These are phyloP conservation scores for Lumnitzera racemosa DNA, from an alignment of 345 rosid genomes.

Conservation along the genomic window DNA sequence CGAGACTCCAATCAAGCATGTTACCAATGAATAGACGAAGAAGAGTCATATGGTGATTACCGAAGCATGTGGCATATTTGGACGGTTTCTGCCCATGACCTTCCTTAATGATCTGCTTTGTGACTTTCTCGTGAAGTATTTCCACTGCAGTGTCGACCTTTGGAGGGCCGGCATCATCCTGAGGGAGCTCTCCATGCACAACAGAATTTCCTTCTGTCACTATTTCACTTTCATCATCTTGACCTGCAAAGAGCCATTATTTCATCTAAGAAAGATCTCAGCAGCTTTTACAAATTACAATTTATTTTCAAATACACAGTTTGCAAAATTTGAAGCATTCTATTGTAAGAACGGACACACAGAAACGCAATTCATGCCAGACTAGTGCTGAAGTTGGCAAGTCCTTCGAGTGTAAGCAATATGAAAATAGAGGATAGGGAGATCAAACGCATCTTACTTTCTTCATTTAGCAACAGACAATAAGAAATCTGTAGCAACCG, in stretches of 20 bases:
- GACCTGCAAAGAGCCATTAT: slow-evolving; percentile 7
- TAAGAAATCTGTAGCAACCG: too few relatives aligned
- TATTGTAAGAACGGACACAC: too few relatives aligned
- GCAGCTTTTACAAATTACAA: too few relatives aligned
- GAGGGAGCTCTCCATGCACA: slow-evolving; percentile 54
- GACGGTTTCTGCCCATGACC: slow-evolving; percentile 89
- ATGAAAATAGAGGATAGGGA: too few relatives aligned
- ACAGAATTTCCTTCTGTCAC: slow-evolving; percentile 45
- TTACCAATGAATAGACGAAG: background rate
- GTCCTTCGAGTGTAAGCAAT: too few relatives aligned
- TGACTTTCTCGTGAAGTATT: slow-evolving; percentile 73
- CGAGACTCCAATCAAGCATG: background rate
- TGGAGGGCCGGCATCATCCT: slow-evolving; percentile 55
- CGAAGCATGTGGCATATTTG: slow-evolving; percentile 85
- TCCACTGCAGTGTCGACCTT: slow-evolving; percentile 61
- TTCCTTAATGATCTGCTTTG: slow-evolving; percentile 80
- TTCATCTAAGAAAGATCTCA: too few relatives aligned
- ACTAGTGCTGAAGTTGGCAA: too few relatives aligned
- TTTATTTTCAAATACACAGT: too few relatives aligned
- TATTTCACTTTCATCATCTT: slow-evolving; percentile 50
- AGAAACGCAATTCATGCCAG: too few relatives aligned
- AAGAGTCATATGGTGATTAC: slow-evolving; percentile 32
- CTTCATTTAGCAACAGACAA: too few relatives aligned
- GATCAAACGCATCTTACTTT: too few relatives aligned
- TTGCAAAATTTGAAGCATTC: too few relatives aligned